These are phyloP conservation scores for Ophiostoma novo-ulmi DNA, from an alignment of 2,329 filamentous ascomycete genomes.

Conservation along the genomic window DNA sequence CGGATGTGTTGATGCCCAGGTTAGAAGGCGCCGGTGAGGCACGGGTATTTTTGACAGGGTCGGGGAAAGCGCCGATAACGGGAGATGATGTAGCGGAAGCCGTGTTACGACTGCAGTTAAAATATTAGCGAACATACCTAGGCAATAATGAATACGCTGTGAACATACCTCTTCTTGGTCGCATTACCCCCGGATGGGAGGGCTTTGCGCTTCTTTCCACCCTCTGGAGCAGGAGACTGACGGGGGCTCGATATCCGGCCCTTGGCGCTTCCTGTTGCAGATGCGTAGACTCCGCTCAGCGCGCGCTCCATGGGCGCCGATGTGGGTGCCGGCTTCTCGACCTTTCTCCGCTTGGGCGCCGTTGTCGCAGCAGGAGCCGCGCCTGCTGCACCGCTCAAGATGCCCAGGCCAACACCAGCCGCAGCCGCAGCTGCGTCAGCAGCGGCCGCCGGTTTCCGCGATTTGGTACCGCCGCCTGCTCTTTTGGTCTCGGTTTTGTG, in stretches of 20 bases:
- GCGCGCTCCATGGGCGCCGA: slow-evolving; percentile 58
- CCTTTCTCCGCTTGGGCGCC: slow-evolving; percentile 71
- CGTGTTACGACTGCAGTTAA: slow-evolving; percentile 28
- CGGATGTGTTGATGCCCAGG: neutral
- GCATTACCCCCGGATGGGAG: slow-evolving; percentile 61
- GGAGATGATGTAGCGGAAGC: slow-evolving; percentile 72
- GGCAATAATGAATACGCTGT: neutral
- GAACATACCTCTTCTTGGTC: slow-evolving; percentile 67
- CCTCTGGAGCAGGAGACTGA: slow-evolving; percentile 62
- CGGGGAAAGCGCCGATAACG: slow-evolving; percentile 62
- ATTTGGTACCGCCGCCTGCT: slow-evolving; percentile 62
- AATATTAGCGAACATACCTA: slow-evolving; percentile 23
- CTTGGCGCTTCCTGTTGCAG: slow-evolving; percentile 42
- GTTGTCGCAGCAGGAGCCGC: slow-evolving; percentile 42
- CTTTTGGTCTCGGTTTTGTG: slow-evolving; percentile 46
- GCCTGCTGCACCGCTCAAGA: slow-evolving; percentile 50
- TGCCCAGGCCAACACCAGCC: slow-evolving; percentile 56
- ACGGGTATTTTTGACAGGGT: slow-evolving; percentile 48
- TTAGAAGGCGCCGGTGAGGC: slow-evolving; percentile 56
- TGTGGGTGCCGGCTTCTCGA: slow-evolving; percentile 59
- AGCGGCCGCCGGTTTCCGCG: slow-evolving; percentile 46
- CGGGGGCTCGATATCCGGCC: slow-evolving; percentile 59
- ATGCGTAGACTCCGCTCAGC: slow-evolving; percentile 54
- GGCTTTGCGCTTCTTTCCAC: slow-evolving; percentile 65
- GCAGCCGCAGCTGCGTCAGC: slow-evolving; percentile 20